Conservation (phyloP, 176 grass and related monocot genomes). For the Oryza nivara region DNA sequence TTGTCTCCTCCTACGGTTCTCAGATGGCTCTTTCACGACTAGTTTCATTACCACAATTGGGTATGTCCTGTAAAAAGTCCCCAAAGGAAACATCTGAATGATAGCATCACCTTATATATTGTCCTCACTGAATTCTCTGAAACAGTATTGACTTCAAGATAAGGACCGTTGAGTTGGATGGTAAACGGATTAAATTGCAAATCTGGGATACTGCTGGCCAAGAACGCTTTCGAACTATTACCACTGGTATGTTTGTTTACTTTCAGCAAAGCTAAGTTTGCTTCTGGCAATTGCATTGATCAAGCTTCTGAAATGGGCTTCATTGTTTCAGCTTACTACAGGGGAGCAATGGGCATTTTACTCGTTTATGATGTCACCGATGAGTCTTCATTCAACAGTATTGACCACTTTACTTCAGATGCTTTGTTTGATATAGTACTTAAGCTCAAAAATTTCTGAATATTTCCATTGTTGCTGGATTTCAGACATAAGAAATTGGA, state of each 20-base stretch:
- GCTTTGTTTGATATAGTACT: not conserved
- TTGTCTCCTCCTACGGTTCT: conserved; percentile 69
- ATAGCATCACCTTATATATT: not conserved
- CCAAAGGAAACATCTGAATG: not conserved
- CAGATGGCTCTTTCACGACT: conserved; percentile 71
- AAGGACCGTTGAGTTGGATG: conserved; percentile 69
- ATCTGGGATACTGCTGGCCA: conserved; percentile 81
- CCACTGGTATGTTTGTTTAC: conserved; percentile 53
- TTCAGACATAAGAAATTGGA: conserved; percentile 82
- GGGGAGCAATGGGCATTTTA: conserved; percentile 77
- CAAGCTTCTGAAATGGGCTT: conserved; percentile 21
- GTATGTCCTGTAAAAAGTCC: conserved; percentile 35
- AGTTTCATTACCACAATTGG: conserved; percentile 72
- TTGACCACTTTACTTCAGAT: conserved; percentile 11
- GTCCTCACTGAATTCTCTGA: not conserved
- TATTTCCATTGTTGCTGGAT: conserved; percentile 1
- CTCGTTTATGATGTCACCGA: conserved; percentile 80
- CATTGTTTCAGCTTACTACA: conserved; percentile 70
- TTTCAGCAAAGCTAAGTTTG: not conserved
- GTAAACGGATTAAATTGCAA: conserved; percentile 77
- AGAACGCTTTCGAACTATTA: conserved; percentile 75
- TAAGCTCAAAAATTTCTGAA: not conserved
- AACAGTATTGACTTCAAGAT: conserved; percentile 77
- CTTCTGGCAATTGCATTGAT: not conserved
- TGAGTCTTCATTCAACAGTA: conserved; percentile 76